Evolutionary conservation across 257 asterid species (phyloP), one percentile per base, ranked within the genome.

Genomic region (Fraxinus quadrangulata): DNA sequence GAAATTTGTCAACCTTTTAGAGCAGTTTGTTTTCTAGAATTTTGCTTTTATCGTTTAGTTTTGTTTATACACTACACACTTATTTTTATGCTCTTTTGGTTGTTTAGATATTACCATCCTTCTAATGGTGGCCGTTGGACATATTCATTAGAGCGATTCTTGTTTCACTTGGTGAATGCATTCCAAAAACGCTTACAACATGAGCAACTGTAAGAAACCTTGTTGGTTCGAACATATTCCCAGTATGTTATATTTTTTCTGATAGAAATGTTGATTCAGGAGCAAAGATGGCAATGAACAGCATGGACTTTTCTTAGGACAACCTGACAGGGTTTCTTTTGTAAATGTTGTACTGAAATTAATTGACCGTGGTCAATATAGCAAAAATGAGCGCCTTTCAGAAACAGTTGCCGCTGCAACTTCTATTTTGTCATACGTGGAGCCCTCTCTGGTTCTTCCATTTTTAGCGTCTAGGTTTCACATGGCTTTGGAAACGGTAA

Each of bases 61-160:
- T 34, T 79, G 65, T 61, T 79, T 76, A 70, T 75, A 70, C 67
- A 49, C 72, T 42, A 72, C 59, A 24, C 24, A n/a, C 26, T 61
- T 67, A 51, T 67, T 75, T 70, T 75, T 54, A 30, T 80, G 49
- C 16, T 40, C 40, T 71, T 42, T 77, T 75, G 39, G 59, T 70
- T 74, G 74, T 61, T 68, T 79, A 96, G 99, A 86, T 96, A 96
- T 86, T 96, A 96, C 88, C 99, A 96, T 82, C 99, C 99, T 80
- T 96, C 99, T 34, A 96, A 96, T 88, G 99, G 99, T 80, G 99
- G 99, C 77, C 96, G 97, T 70, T 96, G 99, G 99, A 93, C 99
- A 51, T 90, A 88, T 86, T 83, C 97, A 16, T 84, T 96, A 79
- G 99, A 92, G 87, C 86, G 91, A 39, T 85, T 96, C 79, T 87